Base-by-base conservation (phyloP, 2,329 filamentous ascomycete genomes). In the Rhynchosporium agropyri region DNA sequence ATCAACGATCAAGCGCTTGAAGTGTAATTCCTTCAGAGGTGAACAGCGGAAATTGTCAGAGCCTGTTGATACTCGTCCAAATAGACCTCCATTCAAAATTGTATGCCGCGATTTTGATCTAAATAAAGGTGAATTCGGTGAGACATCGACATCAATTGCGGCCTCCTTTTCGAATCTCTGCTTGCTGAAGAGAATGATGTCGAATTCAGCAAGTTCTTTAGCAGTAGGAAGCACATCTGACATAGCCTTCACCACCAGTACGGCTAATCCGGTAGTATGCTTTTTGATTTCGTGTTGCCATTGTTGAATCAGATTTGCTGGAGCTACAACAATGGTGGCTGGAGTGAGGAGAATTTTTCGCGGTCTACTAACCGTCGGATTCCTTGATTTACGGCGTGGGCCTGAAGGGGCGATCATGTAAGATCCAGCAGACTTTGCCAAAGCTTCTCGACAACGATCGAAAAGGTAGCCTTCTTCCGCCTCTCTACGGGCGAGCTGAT, bases 1-100 rank as follows among this genome's bases (percentile, higher is more conserved):
- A 67, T 98, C 94, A 20, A 96, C 89, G 51, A 98, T 93, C 53
- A 96, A 88, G 1, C 94, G 84, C 70, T 97, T 88, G 83, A 94
- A 97, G 69, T 91, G 92, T 3, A 97, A 76, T 7, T 84, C 76
- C 45, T 86, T 85, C 20, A 97, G 76, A 0, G 89, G 84, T 1
- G 86, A 90, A 9, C 82, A 74, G 38, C 86, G 83, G 43, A 66
- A 75, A 75, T n/a, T 65, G 51, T n/a, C 61, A 50, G 40, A 43
- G 6, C 20, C 8, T 31, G 26, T 12, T 9, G 26, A 20, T 36
- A 33, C 62, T 55, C 36, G 79, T 71, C 62, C 79, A 81, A n/a
- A 50, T 67, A 83, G 73, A 66, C 83, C 80, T 1, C 50, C 50
- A 53, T 40, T 53, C 15, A 53, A 1, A 53, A 53, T 26, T 53